A percentile compares a stretch with the other conserved stretches of the same genome.
Evolutionary conservation across 768 basidiomycete genomes (phyloP).

Genomic region (Pisolithus orientalis): DNA sequence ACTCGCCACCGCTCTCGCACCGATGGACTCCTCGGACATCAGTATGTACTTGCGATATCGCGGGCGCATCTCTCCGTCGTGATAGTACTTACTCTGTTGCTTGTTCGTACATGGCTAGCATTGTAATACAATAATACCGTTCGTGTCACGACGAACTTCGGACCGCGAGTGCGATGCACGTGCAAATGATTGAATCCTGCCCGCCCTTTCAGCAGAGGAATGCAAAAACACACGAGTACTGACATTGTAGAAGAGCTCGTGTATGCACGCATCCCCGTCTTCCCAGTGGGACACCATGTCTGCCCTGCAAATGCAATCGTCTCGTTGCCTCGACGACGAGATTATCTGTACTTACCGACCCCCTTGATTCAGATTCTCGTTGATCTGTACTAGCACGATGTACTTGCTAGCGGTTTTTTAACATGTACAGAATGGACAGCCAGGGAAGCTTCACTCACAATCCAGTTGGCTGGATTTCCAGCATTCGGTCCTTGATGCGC

Average conservation of each 20-base stretch:
- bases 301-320: slow-evolving; percentile 39
- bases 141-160: slow-evolving; percentile 34
- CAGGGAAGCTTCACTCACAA: slow-evolving; percentile 51
- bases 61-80: neutral
- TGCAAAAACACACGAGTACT: slow-evolving; percentile 22
- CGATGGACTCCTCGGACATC: neutral
- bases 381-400: slow-evolving; percentile 78
- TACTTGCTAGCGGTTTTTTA: slow-evolving; percentile 58
- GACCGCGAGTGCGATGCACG: slow-evolving; percentile 57
- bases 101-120: neutral
- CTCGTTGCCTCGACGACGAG: slow-evolving; percentile 1
- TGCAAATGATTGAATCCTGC: slow-evolving; percentile 69
- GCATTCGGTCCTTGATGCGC: slow-evolving; percentile 79
- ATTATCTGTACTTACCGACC: slow-evolving; percentile 52
- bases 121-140: neutral
- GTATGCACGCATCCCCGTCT: slow-evolving; percentile 69
- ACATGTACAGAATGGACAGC: slow-evolving; percentile 3
- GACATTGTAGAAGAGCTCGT: slow-evolving; percentile 78
- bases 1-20: neutral
- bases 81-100: neutral
- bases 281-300: slow-evolving; percentile 88
- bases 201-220: slow-evolving; percentile 7
- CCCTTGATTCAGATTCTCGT: slow-evolving; percentile 80
- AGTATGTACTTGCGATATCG: neutral
- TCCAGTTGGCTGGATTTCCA: slow-evolving; percentile 74